A percentile compares a stretch with the other conserved stretches of the same genome.
Conservation (phyloP, 306 rosid species). For the Medicago arabica region DNA sequence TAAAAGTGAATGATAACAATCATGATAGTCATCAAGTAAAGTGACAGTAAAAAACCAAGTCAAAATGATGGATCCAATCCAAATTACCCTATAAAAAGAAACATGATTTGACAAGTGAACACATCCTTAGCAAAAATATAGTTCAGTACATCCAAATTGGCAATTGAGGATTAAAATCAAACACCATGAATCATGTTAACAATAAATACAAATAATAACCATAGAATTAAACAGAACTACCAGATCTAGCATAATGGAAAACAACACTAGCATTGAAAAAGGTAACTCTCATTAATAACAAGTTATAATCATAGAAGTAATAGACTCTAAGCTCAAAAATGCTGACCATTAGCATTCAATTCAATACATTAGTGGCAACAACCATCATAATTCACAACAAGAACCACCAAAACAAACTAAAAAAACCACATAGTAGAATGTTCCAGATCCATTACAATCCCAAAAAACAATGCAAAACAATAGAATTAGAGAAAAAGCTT, state of each 20-base stretch:
- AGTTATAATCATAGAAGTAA: neutral
- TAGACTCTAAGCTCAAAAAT: conserved; percentile 4
- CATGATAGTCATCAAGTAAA: conserved; percentile 33
- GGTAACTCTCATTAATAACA: conserved; percentile 16
- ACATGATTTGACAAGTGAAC: conserved; percentile 27
- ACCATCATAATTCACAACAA: conserved; percentile 6
- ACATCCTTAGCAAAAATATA: too few species aligned
- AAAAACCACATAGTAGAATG: conserved; percentile 17
- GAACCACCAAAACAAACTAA: conserved; percentile 11
- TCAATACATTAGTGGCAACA: conserved; percentile 34
- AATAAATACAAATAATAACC: conserved; percentile 5
- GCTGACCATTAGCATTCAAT: conserved; percentile 14
- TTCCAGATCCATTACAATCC: conserved; percentile 46
- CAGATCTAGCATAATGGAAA: conserved; percentile 46
- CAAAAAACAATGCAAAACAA: neutral
- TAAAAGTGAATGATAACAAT: conserved; percentile 21
- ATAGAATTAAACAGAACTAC: conserved; percentile 29
- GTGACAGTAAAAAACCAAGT: conserved; percentile 34
- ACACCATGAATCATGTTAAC: conserved; percentile 26
- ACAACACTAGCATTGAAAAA: conserved; percentile 30
- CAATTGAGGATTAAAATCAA: conserved; percentile 3
- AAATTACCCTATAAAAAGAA: conserved; percentile 11
- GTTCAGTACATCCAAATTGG: too few species aligned
- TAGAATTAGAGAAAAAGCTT: conserved; percentile 34
- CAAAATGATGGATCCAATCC: conserved; percentile 48